Evolutionary conservation across 129 eudicot genomes (phyloP), one percentile per base, ranked within the genome.

Genomic region (Centella asiatica): DNA sequence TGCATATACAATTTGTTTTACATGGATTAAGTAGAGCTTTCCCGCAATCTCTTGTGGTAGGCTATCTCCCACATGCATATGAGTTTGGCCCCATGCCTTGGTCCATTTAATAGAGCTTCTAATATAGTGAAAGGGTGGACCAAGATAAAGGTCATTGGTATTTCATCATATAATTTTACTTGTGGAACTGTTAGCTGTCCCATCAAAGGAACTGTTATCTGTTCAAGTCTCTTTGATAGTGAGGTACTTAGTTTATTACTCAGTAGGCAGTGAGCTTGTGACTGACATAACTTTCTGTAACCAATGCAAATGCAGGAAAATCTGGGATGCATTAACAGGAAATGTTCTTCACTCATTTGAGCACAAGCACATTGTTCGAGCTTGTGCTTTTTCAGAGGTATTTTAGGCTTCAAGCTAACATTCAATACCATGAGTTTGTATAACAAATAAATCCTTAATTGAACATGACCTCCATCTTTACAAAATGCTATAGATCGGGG

Each of bases 241-340:
- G 47, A 11, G 47, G 3, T 17, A 11, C 18, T 17, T 42, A 42
- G 14, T 24, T 34, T 34, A 9, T 56, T 56, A 26, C 40, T 32
- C n/a, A 8, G 14, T 18, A 17, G 10, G 29, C 25, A 17, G 5
- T 53, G 44, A n/a, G 18, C 6, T 56, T 27, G 20, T n/a, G 53
- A 17, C 44, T 48, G 69, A 65, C 46, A 22, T 64, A n/a, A 44
- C 7, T 59, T 62, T 46, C 9, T 34, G 22, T 39, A 14, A 31
- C 19, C 19, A 51, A 46, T 57, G 29, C n/a, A 20, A 44, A 24
- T 58, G 44, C 80, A 86, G 95, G 70, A 86, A 82, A 72, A 46
- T 86, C 24, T 86, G 95, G 95, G 95, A 86, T 69, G 95, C 95
- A 9, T 68, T 86, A 40, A 69, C 86, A 13, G 95, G 95, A n/a